These are phyloP conservation scores for Apiospora malaysiana DNA, from an alignment of 2,329 filamentous ascomycete species.

Conservation along the genomic window DNA sequence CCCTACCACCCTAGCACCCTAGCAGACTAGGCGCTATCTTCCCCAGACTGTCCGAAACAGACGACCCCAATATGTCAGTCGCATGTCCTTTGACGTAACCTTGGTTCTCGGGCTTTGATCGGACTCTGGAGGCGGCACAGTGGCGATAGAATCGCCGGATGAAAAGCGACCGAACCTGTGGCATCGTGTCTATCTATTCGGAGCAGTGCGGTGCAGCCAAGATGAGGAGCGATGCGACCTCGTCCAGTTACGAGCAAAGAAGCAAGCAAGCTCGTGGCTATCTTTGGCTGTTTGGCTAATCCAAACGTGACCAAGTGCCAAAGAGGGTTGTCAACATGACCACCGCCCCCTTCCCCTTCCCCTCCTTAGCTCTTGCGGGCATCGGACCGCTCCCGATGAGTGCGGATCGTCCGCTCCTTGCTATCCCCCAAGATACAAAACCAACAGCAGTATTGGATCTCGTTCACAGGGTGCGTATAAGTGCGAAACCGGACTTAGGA, in stretches of 20 bases:
- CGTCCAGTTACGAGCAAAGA: neutral
- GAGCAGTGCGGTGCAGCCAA: neutral
- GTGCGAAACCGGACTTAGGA: too few relatives aligned
- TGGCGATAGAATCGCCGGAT: neutral
- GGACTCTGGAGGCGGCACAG: neutral
- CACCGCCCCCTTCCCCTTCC: neutral
- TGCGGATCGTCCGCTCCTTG: neutral
- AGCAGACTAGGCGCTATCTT: neutral
- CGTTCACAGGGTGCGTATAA: neutral
- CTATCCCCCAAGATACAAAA: neutral
- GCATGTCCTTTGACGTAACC: neutral
- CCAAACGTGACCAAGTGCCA: neutral
- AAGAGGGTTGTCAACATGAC: neutral
- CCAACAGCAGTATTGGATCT: neutral
- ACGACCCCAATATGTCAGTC: neutral
- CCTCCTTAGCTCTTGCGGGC: neutral
- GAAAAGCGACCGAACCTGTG: neutral
- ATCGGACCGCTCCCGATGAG: neutral
- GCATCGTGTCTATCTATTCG: neutral
- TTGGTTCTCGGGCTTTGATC: neutral
- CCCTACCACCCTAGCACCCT: neutral
- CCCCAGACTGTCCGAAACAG: neutral
- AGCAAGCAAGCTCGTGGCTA: neutral
- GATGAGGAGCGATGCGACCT: neutral
- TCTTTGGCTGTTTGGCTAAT: conserved; percentile 9